A percentile compares a stretch with the other conserved stretches of the same genome.
Evolutionary conservation across 2,329 filamentous ascomycete genomes (phyloP).

Genomic region (Pseudomassariella vexata): DNA sequence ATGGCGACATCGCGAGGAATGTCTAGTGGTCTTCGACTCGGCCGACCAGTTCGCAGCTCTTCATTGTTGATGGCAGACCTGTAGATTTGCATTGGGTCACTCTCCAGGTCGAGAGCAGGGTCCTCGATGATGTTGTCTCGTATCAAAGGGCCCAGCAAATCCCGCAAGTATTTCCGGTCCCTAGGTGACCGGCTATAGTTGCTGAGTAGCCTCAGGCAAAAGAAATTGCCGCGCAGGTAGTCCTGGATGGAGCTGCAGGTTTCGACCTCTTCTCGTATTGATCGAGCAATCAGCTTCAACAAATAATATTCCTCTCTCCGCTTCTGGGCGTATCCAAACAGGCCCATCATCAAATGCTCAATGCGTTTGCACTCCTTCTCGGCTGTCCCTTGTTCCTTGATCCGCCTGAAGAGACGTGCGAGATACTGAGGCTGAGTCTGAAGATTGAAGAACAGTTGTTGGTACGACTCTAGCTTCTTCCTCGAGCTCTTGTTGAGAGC

Average conservation of each 20-base stretch:
- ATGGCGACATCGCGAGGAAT: constrained; percentile 92
- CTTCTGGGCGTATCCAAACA: constrained; percentile 97
- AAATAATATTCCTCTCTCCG: constrained; percentile 95
- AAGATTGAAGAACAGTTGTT: constrained; percentile 94
- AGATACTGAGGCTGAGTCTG: constrained; percentile 96
- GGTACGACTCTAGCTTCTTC: constrained; percentile 92
- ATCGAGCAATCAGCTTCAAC: constrained; percentile 77
- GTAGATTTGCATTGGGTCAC: constrained; percentile 96
- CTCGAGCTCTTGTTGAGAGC: constrained; percentile 95
- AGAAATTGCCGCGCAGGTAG: constrained; percentile 82
- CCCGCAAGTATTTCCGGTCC: constrained; percentile 86
- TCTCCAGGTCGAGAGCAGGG: constrained; percentile 84
- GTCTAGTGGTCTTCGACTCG: constrained; percentile 75
- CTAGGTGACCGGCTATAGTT: constrained; percentile 88
- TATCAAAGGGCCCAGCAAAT: constrained; percentile 78
- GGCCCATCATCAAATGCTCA: constrained; percentile 89
- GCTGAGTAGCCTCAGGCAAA: constrained; percentile 81
- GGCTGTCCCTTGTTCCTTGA: constrained; percentile 76
- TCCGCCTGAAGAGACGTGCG: constrained; percentile 75
- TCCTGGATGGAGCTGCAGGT: constrained; percentile 69
- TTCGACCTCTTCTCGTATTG: constrained; percentile 81
- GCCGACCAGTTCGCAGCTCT: constrained; percentile 82
- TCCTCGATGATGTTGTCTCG: constrained; percentile 92
- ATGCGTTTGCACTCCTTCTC: constrained; percentile 93
- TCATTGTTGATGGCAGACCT: constrained; percentile 94